A percentile compares a stretch with the other conserved stretches of the same genome.
phyloP scores from a whole-genome alignment of 306 rosid genomes.

The Oxytropis ochrocephala region DNA sequence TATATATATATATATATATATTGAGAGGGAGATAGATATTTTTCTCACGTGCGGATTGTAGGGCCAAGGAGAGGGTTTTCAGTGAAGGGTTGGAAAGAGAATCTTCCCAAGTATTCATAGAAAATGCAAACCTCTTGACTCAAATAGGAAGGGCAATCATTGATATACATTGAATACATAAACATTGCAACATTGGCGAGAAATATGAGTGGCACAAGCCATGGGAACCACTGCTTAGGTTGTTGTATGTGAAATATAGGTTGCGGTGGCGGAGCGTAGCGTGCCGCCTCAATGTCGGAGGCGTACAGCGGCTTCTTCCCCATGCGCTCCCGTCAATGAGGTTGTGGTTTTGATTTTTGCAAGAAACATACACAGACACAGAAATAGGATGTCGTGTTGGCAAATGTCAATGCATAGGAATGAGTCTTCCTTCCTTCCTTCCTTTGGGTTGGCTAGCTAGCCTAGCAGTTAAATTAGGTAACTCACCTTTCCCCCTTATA shows the following conservation, averaged over 20 bases:
- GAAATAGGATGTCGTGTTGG: slow-evolving; percentile 19
- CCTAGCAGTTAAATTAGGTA: slow-evolving; percentile 44
- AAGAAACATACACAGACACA: slow-evolving; percentile 13
- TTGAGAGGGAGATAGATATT: not conserved
- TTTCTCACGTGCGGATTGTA: slow-evolving; percentile 40
- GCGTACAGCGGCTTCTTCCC: slow-evolving; percentile 45
- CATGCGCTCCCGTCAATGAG: slow-evolving; percentile 24
- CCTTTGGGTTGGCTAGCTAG: not conserved
- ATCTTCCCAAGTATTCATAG: slow-evolving; percentile 34
- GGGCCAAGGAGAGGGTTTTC: slow-evolving; percentile 88
- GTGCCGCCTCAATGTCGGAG: slow-evolving; percentile 52
- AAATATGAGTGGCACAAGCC: slow-evolving; percentile 66
- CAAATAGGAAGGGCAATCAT: slow-evolving; percentile 50
- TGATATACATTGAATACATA: slow-evolving; percentile 48
- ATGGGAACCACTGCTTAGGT: slow-evolving; percentile 47
- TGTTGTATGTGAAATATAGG: slow-evolving; percentile 38
- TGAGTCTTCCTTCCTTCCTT: not conserved
- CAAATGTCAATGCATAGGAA: slow-evolving; percentile 7
- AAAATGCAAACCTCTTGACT: slow-evolving; percentile 32
- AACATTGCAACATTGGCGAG: slow-evolving; percentile 42
- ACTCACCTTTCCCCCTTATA: slow-evolving; percentile 35
- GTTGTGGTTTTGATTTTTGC: not conserved
- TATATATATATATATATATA: too few relatives aligned
- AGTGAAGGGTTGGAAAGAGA: slow-evolving; percentile 63
- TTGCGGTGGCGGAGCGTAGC: slow-evolving; percentile 28